Evolutionary conservation across 2,329 filamentous ascomycete species (phyloP).

Genomic region (Botrytis elliptica): DNA sequence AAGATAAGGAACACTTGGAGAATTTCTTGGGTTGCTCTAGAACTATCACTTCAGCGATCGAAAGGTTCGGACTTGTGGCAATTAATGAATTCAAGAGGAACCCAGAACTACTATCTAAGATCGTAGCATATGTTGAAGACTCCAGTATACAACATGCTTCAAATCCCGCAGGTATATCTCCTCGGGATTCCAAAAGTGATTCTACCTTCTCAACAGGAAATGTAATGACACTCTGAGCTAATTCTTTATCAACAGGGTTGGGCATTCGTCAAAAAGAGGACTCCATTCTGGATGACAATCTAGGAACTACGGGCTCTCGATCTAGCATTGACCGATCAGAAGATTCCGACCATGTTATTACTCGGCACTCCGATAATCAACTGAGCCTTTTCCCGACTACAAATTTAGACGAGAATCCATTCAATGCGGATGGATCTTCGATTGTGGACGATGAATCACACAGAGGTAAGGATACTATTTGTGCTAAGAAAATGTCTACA

Average conservation of each 20-base stretch:
- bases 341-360: background rate
- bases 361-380: background rate
- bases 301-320: accelerated
- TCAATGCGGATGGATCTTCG: background rate
- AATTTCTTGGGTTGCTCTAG: background rate
- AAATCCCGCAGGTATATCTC: background rate
- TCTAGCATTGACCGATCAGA: background rate
- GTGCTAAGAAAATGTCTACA: too few relatives aligned
- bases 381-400: background rate
- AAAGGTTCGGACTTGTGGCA: too few relatives aligned
- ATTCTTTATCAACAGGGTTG: background rate
- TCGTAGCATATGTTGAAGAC: background rate
- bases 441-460: background rate
- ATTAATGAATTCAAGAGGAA: background rate
- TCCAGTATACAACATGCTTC: background rate
- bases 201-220: background rate
- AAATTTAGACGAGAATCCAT: background rate
- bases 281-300: too few relatives aligned
- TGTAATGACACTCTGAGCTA: background rate
- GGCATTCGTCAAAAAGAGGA: background rate
- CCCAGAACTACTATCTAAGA: too few relatives aligned
- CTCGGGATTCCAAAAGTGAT: background rate
- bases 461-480: too few relatives aligned
- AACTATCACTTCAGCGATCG: background rate
- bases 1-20: background rate